Evolutionary conservation across 345 rosid species (phyloP), one percentile per base, ranked within the genome.

Genomic region (Euclidium syriacum): DNA sequence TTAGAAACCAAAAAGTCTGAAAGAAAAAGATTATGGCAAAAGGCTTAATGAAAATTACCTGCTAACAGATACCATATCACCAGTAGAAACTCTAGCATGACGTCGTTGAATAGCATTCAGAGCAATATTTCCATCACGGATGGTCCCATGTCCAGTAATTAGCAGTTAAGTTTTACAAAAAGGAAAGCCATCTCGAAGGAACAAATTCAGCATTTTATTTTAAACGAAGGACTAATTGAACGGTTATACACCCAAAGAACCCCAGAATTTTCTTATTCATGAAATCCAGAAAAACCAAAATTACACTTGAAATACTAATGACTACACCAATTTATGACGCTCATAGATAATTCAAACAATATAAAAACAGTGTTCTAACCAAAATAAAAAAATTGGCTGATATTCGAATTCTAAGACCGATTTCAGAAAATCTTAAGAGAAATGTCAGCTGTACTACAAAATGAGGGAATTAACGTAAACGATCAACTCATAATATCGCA

Each of bases 101-200:
- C 98, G 80, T 1, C 99, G 82, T 67, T 95, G 99, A 73, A 95
- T 81, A 23, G 94, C 80, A 81, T 95, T 95, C 32, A 95, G 56
- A 10, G 80, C 98, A 35, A 95, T 80, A 19, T 77, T 58, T 14
- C 87, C 99, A 60, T 72, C 58, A 43, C 69, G 76, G 55, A 95
- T 73, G 50, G 52, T 73, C 16, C 84, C 84, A 68, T 90, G 99
- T 65, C 95, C 81, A 71, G 96, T 94, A 75, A 75, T 32, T 32
- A 53, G 10, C 42, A 70, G 81, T 90, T 77, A 94, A 94, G 82
- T 73, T 35, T n/a, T 52, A 74, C 76, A 47, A 36, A 36, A 25
- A 3, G 0, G 4, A 35, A 65, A 12, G 30, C 4, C 32, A 25
- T 26, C 25, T 63, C 17, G 1, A 22, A 46, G 7, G 44, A 58